Evolutionary conservation across 1,284 basidiomycete genomes (phyloP), one percentile per base, ranked within the genome.

Genomic region (Sparassis latifolia): DNA sequence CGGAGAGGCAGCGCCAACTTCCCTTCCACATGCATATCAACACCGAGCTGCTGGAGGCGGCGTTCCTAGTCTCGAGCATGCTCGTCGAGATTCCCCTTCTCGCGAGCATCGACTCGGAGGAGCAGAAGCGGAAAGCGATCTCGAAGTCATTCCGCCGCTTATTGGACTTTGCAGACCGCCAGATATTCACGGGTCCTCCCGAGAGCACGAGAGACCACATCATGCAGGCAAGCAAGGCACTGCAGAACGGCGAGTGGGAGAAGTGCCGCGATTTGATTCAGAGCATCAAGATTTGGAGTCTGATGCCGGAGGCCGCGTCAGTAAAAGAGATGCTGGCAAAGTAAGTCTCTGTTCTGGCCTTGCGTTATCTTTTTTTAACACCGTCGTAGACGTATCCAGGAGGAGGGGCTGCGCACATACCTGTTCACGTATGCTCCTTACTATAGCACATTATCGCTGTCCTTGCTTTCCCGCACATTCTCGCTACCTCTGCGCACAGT

Each of bases 11-110:
- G 60, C 82, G 96, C 44, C 92, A 98, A 63, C 78, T 99, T 29
- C 97, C 97, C 33, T 99, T 99, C 87, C 97, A 99, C 71, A 92
- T 99, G 89, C 97, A 99, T 74, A 96, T 99, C 73, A 99, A 99
- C 74, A 92, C 97, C 10, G 97, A 99, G 70, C 76, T 99, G 31
- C 78, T 99, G 55, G 97, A 99, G 71, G 95, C 94, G 42, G 95
- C 93, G 5, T 99, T 98, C 78, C 78, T 99, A 42, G 93, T 97
- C 39, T 96, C 92, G 20, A 97, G 92, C 71, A 99, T 99, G 97
- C 79, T 99, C 41, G 87, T 98, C 48, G 97, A 99, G 73, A 94
- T 99, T 29, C 97, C 97, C 5, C 74, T 97, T 45, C 77, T 99
- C 39, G 97, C 97, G 1, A 92, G 91, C 63, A 92, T 96, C 50